These are phyloP conservation scores for Phytophthora kernoviae DNA, from an alignment of 352 stramenopile genomes.

Conservation along the genomic window DNA sequence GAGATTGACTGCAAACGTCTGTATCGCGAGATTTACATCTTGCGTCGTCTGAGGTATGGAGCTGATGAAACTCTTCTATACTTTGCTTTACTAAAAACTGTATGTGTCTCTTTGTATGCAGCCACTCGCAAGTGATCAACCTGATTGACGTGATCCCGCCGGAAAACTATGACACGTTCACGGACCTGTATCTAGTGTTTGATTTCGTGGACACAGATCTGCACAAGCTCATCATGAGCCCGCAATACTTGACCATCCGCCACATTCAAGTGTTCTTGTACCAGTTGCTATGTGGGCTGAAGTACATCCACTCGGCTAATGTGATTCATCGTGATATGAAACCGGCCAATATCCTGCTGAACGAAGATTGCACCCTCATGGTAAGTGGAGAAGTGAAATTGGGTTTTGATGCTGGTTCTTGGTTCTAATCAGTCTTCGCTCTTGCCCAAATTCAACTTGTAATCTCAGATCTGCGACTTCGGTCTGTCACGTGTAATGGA, in stretches of 20 bases:
- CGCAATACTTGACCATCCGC: slow-evolving; percentile 93
- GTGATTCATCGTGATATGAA: slow-evolving; percentile 92
- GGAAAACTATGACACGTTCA: slow-evolving; percentile 84
- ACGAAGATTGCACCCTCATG: slow-evolving; percentile 88
- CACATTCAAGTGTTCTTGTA: slow-evolving; percentile 98
- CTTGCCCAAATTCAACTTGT: background rate
- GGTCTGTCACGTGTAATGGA: slow-evolving; percentile 84
- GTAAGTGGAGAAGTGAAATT: slow-evolving; percentile 24
- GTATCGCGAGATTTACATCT: slow-evolving; percentile 89
- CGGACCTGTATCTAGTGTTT: slow-evolving; percentile 93
- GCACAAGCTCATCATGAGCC: slow-evolving; percentile 94
- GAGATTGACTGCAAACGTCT: slow-evolving; percentile 89
- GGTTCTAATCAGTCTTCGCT: background rate
- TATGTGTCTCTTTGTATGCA: slow-evolving; percentile 14
- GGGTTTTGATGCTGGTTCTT: background rate
- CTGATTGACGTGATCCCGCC: slow-evolving; percentile 84
- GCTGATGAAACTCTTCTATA: background rate
- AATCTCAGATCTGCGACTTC: slow-evolving; percentile 87
- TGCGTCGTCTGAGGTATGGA: slow-evolving; percentile 74
- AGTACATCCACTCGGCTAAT: slow-evolving; percentile 95
- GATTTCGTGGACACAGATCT: slow-evolving; percentile 95
- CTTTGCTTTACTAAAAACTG: slow-evolving; percentile 4
- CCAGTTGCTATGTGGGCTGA: slow-evolving; percentile 94
- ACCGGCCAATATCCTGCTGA: slow-evolving; percentile 88
- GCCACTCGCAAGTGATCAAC: slow-evolving; percentile 83